Base-by-base conservation (phyloP, 2,329 filamentous ascomycete species). In the Onygena corvina region DNA sequence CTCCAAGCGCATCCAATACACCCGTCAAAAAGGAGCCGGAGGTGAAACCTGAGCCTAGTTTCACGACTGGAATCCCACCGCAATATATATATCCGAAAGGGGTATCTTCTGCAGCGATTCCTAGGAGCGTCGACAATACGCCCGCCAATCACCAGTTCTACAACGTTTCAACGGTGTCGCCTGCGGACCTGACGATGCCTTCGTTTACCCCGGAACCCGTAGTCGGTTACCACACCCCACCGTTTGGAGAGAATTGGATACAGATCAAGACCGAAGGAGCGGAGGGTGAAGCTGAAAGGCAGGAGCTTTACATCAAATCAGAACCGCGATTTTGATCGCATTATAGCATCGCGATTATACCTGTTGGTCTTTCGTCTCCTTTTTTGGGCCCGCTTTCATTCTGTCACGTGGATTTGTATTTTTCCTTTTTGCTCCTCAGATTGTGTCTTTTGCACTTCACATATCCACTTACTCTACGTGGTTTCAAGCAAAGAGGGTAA, bases 191-290 rank as follows among this genome's bases (percentile, higher is more conserved):
- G 23, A 47, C 51, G 6, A 50, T 55, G 18, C 42, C 53, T 27
- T 27, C 50, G 2, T 21, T 46, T 9, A n/a, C n/a, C 23, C 14
- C 49, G 11, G 34, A 49, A 5, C 53, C 53, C 25, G 35, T 46
- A 6, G 16, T 54, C 18, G 44, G 33, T 4, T 53, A 53, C 47
- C 48, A 48, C 11, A 35, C 40, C 9, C 50, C 52, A 9, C 52
- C 46, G 20, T 51, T 49, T 44, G 53, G 55, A 14, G 51, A 48
- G 34, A 50, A 53, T 12, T 64, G 60, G 60, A 50, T 54, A 23
- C 53, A 53, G 11, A 50, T 60, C 14, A 63, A 62, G 52, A 29
- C 44, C 7, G 60, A 62, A 38, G 52, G 48, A 9, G 33, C 25
- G 7, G 49, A 54, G 12, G 49, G 29, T 12, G 55, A 54, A 20